Evolutionary conservation across 495 filamentous ascomycete genomes (phyloP), one percentile per base, ranked within the genome.

Genomic region (Neurospora discreta): DNA sequence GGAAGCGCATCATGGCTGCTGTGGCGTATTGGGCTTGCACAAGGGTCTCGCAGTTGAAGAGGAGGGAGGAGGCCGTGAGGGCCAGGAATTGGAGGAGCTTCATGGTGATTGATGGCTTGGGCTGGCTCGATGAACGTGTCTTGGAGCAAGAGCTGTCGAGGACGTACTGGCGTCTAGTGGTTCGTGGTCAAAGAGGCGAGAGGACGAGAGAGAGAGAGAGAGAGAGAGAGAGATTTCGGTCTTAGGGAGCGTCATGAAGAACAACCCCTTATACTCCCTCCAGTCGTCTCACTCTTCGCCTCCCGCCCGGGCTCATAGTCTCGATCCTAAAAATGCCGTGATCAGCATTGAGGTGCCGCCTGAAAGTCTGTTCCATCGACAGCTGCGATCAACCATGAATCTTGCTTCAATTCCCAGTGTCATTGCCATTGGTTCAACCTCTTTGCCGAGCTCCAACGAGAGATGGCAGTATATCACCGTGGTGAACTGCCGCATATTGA

Each of bases 1-100:
- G 78, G 75, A 85, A 85, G 38, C 83, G 81, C 78, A 85, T 83
- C 80, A 84, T 80, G 71, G 81, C 78, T 6, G 75, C 77, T 41
- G 74, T 73, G 16, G 74, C 73, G 58, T 68, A 74, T 75, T 83
- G 82, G 10, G 82, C 82, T 26, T n/a, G n/a, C n/a, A n/a, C n/a
- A n/a, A 26, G 20, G 5, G 16, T 78, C 38, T 79, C 70, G 41
- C 74, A 74, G 69, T 76, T 75, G 30, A 70, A 71, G 18, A 77
- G 71, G 13, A 76, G 71, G 38, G n/a, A n/a, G 1, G 76, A 75
- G 68, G 80, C 80, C 73, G 73, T 73, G 13, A 76, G 75, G 69
- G 75, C 74, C 36, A 81, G 60, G 36, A 36, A 36, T 36, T 78
- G 70, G 30, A 75, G 70, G 30, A 42, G 20, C 69, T 78, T 78